These are phyloP conservation scores for Xylariaceae sp. DNA, from an alignment of 2,329 filamentous ascomycete genomes.

Conservation along the genomic window DNA sequence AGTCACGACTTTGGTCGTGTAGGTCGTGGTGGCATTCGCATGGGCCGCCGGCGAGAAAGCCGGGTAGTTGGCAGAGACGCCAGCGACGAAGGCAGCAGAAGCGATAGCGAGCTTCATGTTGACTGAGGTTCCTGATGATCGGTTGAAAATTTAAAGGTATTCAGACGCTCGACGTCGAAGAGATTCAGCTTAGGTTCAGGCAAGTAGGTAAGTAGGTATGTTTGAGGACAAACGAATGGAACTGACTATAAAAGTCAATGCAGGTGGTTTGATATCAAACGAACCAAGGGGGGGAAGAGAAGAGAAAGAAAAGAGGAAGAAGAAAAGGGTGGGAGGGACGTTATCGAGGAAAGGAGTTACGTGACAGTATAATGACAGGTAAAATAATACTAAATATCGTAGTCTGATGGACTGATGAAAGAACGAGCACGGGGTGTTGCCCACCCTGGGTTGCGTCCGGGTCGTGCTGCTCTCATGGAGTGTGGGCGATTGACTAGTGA, in stretches of 20 bases:
- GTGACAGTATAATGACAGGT: not conserved
- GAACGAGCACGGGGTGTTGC: too few relatives aligned
- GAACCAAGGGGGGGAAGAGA: conserved; percentile 46
- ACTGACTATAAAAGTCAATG: conserved; percentile 53
- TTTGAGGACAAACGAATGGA: conserved; percentile 47
- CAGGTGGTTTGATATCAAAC: conserved; percentile 32
- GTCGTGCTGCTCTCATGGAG: too few relatives aligned
- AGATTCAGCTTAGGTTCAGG: conserved; percentile 17
- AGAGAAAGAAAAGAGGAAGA: conserved; percentile 32
- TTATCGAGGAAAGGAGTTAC: conserved; percentile 13
- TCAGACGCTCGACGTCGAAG: not conserved
- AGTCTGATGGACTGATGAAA: too few relatives aligned
- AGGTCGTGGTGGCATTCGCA: conserved; percentile 42
- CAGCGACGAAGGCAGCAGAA: conserved; percentile 48
- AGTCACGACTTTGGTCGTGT: conserved; percentile 64
- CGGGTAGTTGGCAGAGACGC: conserved; percentile 31
- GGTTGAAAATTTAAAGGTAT: not conserved
- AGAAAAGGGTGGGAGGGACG: not conserved
- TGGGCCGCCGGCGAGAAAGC: conserved; percentile 10
- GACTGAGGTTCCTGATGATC: conserved; percentile 44
- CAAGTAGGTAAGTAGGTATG: conserved; percentile 25
- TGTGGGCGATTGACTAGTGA: too few relatives aligned
- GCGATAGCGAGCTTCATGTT: conserved; percentile 61
- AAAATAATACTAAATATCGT: too few relatives aligned
- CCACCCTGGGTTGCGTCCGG: too few relatives aligned